Base-by-base conservation (phyloP, 1,284 basidiomycete genomes). In the Leucoagaricus sp. region DNA sequence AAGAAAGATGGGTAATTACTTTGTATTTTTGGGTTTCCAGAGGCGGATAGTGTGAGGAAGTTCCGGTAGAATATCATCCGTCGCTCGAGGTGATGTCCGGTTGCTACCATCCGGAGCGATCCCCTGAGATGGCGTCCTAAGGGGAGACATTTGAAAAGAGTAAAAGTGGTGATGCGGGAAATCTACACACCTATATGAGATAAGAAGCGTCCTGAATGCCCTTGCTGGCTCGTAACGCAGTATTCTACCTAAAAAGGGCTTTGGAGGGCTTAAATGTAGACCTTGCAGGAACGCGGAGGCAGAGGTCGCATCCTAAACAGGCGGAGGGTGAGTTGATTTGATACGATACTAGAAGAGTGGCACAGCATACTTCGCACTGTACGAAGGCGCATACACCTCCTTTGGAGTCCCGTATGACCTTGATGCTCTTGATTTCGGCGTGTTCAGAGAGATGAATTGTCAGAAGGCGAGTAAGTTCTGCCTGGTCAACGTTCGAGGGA, bases 311-410 rank as follows among this genome's bases (percentile, higher is more conserved):
- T 84, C 76, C 88, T 91, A 61, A 40, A 49, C 31, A 61, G 61
- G 54, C 60, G 62, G 58, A 59, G 63, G 53, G 57, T 59, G 25
- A 42, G 55, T 64, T 52, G 62, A 49, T 33, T 13, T 23, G 25
- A 19, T 13, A 13, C 13, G 23, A 5, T 49, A 23, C 13, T 26
- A 49, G 25, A 23, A 49, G 23, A 51, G 44, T 15, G 42, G 38
- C 28, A 42, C 48, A 26, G 59, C 76, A 49, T 64, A 89, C 89
- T 76, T 89, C 81, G 76, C 89, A 91, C 70, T 91, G 89, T 15
- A 91, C 84, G 67, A 92, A 92, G 48, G 89, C 89, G 65, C 89
- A 91, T 34, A 85, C 81, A 25, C 87, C 84, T 41, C 88, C 87
- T 67, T 85, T 87, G 57, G 78, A 80, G 67, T 92, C 89, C 56